phyloP scores from a whole-genome alignment of 2,329 filamentous ascomycete species.

The Claviceps maximensis region DNA sequence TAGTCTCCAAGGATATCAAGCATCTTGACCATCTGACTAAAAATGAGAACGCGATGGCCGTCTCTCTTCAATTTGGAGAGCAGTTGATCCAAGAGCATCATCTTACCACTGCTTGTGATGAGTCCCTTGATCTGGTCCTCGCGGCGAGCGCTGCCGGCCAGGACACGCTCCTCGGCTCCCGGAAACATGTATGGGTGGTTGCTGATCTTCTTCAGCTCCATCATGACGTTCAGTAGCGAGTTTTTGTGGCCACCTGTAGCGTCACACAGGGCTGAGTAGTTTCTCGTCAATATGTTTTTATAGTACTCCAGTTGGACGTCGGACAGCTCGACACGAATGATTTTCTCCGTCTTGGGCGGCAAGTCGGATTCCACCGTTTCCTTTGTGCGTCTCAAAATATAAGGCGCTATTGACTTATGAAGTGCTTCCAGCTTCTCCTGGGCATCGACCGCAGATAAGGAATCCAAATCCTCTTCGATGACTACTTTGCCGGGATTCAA shows the following conservation, averaged over 20 bases:
- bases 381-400: constrained; percentile 90
- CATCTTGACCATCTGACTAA: constrained; percentile 99
- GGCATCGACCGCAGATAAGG: constrained; percentile 62
- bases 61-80: constrained; percentile 86
- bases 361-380: constrained; percentile 95
- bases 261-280: constrained; percentile 88
- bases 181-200: constrained; percentile 98
- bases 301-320: constrained; percentile 97
- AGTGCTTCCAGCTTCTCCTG: constrained; percentile 78
- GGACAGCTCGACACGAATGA: constrained; percentile 91
- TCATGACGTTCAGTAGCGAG: constrained; percentile 94
- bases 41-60: constrained; percentile 90
- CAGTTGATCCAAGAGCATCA: constrained; percentile 97
- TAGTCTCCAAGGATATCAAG: constrained; percentile 93
- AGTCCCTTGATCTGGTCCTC: constrained; percentile 87
- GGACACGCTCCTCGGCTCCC: constrained; percentile 78
- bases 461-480: constrained; percentile 84
- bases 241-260: constrained; percentile 85
- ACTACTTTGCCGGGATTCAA: constrained; percentile 87
- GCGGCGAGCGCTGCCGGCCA: constrained; percentile 65
- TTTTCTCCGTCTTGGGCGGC: constrained; percentile 95
- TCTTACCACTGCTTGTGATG: constrained; percentile 95
- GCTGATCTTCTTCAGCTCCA: constrained; percentile 98
- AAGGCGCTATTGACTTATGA: constrained; percentile 78
- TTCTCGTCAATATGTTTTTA: constrained; percentile 95